Evolutionary conservation across 768 basidiomycete species (phyloP), one percentile per base, ranked within the genome.

Genomic region (Boletus speciosus): DNA sequence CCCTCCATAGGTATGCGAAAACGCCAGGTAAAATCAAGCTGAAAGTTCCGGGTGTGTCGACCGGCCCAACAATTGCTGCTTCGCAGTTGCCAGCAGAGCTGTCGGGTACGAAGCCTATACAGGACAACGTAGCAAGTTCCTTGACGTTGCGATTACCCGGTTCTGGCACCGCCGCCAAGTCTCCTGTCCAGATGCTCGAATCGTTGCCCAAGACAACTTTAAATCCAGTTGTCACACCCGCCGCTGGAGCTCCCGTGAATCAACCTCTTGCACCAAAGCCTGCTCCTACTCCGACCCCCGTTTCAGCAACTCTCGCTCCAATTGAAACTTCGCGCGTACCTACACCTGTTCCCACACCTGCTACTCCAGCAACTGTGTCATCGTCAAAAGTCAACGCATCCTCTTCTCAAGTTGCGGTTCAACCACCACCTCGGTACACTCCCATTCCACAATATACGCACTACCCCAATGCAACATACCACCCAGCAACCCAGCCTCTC

Each of bases 21-120:
- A 73, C 81, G 6, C 61, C 70, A 39, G 78, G 78, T 15, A 93
- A 86, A 72, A 86, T 93, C 52, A 90, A 83, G 67, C 78, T 92
- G 38, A 89, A 82, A 61, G 77, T 86, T 39, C 81, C 85, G 60
- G 74, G 40, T 14, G 59, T 68, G 5, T 60, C 72, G 15, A 58
- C 66, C 3, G 61, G 58, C n/a, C 37, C 66, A 40, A 55, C 66
- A 31, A 52, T 58, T 19, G 50, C 49, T 49, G 32, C 49, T 15
- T 14, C 44, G 21, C 59, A 70, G 37, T n/a, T 47, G 21, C 36
- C 60, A 27, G 47, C 51, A 31, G 62, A 64, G 42, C 49, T 54
- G 16, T 45, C 43, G 27, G 44, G 56, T 45, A 41, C 55, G 40
- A 66, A 66, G 35, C 49, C 41, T 11, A 16, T 25, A 16, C 62